Evolutionary conservation across 106 monocot species (phyloP).

Genomic region (Dioscorea zingiberensis): DNA sequence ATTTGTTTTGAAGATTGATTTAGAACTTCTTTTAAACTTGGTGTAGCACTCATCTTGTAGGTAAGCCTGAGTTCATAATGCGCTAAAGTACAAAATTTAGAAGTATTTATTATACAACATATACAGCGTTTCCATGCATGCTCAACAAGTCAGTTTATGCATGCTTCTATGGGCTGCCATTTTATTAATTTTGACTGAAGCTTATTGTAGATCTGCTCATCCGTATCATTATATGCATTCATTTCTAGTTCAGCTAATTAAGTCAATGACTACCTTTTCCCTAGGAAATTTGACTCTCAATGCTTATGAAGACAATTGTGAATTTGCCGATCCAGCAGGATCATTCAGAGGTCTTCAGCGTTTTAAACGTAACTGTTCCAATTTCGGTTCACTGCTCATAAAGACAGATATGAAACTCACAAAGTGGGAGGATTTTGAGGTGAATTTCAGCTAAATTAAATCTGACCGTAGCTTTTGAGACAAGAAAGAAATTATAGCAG

Average conservation of each 20-base stretch:
- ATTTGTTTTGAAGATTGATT: no score
- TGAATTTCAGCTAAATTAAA: constrained; percentile 5
- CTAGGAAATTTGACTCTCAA: constrained; percentile 69
- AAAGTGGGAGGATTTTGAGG: constrained; percentile 90
- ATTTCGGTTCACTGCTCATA: constrained; percentile 79
- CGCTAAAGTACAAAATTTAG: no score
- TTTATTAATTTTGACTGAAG: neutral
- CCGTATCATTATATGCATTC: neutral
- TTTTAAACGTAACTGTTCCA: constrained; percentile 83
- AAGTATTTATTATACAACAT: no score
- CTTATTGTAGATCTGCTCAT: no score
- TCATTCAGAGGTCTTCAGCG: constrained; percentile 80
- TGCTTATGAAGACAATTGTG: constrained; percentile 90
- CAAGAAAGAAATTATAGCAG: neutral
- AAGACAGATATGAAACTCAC: constrained; percentile 92
- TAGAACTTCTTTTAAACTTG: no score
- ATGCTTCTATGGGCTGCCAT: no score
- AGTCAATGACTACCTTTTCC: neutral
- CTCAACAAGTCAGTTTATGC: no score
- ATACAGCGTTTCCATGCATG: no score
- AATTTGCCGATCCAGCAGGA: constrained; percentile 98
- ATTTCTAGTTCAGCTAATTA: neutral
- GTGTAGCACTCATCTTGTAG: no score
- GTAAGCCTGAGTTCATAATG: no score
- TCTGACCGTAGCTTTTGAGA: neutral